Evolutionary conservation across 2,329 filamentous ascomycete genomes (phyloP).

Genomic region (Hymenoscyphus fraxineus): DNA sequence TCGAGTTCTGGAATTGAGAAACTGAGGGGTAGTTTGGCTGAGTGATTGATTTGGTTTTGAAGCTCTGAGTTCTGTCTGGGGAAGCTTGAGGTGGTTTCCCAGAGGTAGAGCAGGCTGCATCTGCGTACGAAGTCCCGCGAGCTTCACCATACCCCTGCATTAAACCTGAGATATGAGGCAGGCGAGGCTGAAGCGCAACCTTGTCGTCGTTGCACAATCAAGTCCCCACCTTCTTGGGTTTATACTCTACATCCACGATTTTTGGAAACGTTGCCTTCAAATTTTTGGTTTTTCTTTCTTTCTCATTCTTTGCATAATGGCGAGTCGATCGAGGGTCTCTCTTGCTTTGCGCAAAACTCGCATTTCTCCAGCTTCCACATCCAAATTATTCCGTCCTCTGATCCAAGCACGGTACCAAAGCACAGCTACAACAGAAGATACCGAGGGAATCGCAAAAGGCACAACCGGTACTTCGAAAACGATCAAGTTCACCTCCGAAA

Average conservation of each 20-base stretch:
- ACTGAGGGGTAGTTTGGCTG: slow-evolving; percentile 12
- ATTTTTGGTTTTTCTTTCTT: neutral
- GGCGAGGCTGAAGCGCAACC: slow-evolving; percentile 10
- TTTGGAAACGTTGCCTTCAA: neutral
- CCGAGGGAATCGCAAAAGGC: slow-evolving; percentile 28
- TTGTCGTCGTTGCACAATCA: neutral
- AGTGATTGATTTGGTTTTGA: slow-evolving; percentile 15
- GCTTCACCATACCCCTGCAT: slow-evolving; percentile 9
- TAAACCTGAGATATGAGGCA: slow-evolving; percentile 18
- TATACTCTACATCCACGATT: neutral
- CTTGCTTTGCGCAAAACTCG: slow-evolving; percentile 29
- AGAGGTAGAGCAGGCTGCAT: slow-evolving; percentile 24
- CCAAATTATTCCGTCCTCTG: slow-evolving; percentile 23
- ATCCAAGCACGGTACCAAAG: slow-evolving; percentile 31
- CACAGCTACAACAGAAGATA: slow-evolving; percentile 31
- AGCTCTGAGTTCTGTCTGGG: slow-evolving; percentile 15
- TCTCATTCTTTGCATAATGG: slow-evolving; percentile 24
- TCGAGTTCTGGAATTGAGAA: slow-evolving; percentile 2
- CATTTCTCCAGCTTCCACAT: slow-evolving; percentile 15
- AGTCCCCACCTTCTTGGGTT: neutral
- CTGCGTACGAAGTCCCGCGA: slow-evolving; percentile 28
- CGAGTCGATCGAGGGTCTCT: slow-evolving; percentile 26
- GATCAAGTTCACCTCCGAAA: slow-evolving; percentile 78
- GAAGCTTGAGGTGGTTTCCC: slow-evolving; percentile 21
- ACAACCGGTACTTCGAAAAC: slow-evolving; percentile 36